These are phyloP conservation scores for Mrakia frigida DNA, from an alignment of 768 basidiomycete genomes.

Conservation along the genomic window DNA sequence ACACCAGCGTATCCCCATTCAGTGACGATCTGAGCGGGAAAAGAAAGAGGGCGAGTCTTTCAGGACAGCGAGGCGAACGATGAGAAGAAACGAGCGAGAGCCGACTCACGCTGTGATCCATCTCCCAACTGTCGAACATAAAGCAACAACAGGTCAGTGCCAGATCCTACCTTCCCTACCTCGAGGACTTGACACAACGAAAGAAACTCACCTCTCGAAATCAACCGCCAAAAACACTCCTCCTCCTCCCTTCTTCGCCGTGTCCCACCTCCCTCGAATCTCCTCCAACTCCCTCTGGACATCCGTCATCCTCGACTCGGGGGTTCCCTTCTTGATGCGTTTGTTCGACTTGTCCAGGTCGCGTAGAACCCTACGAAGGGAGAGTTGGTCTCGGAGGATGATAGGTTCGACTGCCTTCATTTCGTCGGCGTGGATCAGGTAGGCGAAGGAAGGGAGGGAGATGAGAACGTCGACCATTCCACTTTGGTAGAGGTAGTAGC, in stretches of 20 bases:
- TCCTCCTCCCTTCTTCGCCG: not conserved
- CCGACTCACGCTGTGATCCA: conserved; percentile 51
- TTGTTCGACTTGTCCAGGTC: conserved; percentile 70
- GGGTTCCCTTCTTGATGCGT: conserved; percentile 58
- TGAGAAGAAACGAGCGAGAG: not conserved
- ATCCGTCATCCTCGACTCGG: conserved; percentile 45
- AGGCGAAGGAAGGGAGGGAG: conserved; percentile 72
- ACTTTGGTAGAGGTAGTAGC: conserved; percentile 77
- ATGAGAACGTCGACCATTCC: conserved; percentile 59
- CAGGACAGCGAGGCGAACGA: not conserved
- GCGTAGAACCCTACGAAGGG: conserved; percentile 59
- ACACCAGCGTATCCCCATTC: conserved; percentile 74
- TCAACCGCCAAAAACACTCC: conserved; percentile 57
- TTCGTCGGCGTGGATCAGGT: conserved; percentile 59
- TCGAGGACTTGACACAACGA: not conserved
- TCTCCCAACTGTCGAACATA: conserved; percentile 47
- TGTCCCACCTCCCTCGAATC: not conserved
- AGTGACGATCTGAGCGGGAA: conserved; percentile 52
- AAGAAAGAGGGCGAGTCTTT: not conserved
- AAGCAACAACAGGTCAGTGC: not conserved
- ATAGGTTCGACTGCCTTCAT: conserved; percentile 43
- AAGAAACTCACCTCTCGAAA: conserved; percentile 53
- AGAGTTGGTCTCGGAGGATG: conserved; percentile 53
- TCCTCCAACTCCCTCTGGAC: not conserved
- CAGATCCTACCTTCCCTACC: not conserved